Base-by-base conservation (phyloP, 208 protist genomes). In the Trypanosoma cruzi region DNA sequence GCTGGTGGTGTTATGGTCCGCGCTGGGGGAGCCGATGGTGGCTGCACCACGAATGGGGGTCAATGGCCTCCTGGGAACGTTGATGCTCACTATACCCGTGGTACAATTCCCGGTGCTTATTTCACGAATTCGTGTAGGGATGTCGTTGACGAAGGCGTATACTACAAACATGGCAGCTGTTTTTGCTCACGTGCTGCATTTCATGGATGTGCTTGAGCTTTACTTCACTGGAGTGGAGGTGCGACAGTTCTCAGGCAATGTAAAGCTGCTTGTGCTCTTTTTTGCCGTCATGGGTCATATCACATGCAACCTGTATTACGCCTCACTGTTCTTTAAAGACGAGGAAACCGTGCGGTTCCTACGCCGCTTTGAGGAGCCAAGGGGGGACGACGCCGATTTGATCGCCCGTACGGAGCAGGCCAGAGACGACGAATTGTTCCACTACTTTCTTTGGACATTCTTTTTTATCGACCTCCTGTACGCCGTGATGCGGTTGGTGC, bases 381-480 rank as follows among this genome's bases (percentile, higher is more conserved):
- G 7, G 36, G 31, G 36, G 16, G 61, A 59, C 34, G 52, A 26
- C 13, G 61, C 34, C 3, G 54, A 69, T 26, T 36, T 69, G 8
- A 48, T 69, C 20, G 53, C 37, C n/a, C n/a, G 32, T 14, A 49
- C 29, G 13, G 64, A 61, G 13, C 40, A 36, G 34, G 22, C 64
- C 36, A 69, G 24, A 46, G 69, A 75, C 37, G 69, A 75, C 28
- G 55, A 63, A 32, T 32, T 75, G 26, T 24, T 75, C 10, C 69
- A 75, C 57, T 75, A 75, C 40, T 66, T 75, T 26, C 34, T 75
- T 4, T 75, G 69, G 69, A 56, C 54, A 1, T 31, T 75, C 29
- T 68, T 75, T 37, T 75, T 75, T 40, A 75, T 75, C 34, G 69
- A 75, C 44, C 40, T 75, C 32, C 69, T 60, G 20, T 75, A 66